phyloP scores from a whole-genome alignment of 306 rosid genomes.

The Begonia masoniana region DNA sequence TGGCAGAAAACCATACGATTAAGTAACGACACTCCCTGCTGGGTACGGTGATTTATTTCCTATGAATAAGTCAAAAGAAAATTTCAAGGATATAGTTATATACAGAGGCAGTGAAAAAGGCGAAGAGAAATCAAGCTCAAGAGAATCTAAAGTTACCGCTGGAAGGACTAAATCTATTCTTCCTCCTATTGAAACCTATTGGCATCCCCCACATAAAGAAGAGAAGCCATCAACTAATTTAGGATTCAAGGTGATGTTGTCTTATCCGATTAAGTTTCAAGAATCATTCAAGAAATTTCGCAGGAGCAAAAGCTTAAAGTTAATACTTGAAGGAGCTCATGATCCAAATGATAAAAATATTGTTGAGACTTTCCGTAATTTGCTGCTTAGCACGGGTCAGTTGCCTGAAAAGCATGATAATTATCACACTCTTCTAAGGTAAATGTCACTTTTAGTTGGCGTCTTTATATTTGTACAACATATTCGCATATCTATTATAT shows the following conservation, averaged over 20 bases:
- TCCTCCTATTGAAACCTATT: conserved; percentile 60
- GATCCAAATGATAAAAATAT: conserved; percentile 51
- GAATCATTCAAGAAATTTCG: conserved; percentile 24
- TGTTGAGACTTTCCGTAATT: conserved; percentile 44
- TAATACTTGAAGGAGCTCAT: conserved; percentile 39
- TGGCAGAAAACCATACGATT: background rate
- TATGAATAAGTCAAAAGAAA: conserved; percentile 20
- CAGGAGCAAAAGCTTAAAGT: conserved; percentile 32
- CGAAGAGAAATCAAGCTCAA: conserved; percentile 12
- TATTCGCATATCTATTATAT: background rate
- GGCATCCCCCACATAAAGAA: conserved; percentile 28
- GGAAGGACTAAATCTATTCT: conserved; percentile 28
- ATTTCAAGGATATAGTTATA: conserved; percentile 21
- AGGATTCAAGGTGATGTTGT: conserved; percentile 28
- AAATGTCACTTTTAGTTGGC: background rate
- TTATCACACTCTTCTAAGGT: conserved; percentile 88
- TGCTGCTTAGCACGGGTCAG: conserved; percentile 41
- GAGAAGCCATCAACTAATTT: conserved; percentile 3
- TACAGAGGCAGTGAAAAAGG: conserved; percentile 19
- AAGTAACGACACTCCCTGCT: background rate
- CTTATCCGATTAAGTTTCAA: conserved; percentile 20
- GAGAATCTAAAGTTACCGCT: conserved; percentile 1
- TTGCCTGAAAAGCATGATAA: conserved; percentile 51
- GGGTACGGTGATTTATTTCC: background rate
- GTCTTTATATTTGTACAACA: too few species aligned